Conservation (phyloP, 305 asterid species). For the Fraxinus baroniana region DNA sequence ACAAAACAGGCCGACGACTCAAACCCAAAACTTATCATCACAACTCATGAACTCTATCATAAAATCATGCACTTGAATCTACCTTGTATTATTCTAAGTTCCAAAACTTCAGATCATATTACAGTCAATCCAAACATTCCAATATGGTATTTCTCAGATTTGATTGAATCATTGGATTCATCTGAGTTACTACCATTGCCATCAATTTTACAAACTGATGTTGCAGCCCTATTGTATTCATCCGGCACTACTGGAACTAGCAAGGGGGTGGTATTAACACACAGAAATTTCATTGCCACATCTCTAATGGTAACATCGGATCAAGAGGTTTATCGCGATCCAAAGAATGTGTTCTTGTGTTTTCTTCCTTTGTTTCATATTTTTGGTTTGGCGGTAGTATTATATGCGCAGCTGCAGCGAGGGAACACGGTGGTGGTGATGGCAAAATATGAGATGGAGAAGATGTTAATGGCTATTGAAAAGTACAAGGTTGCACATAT, state of each 20-base stretch:
- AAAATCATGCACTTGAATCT: constrained; percentile 28
- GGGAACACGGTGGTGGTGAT: constrained; percentile 41
- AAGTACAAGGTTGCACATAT: constrained; percentile 29
- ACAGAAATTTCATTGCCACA: constrained; percentile 34
- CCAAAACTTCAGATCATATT: neutral
- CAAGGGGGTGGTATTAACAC: constrained; percentile 43
- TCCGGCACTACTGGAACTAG: constrained; percentile 41
- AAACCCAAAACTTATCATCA: constrained; percentile 36
- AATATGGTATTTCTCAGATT: constrained; percentile 13
- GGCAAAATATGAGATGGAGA: constrained; percentile 31
- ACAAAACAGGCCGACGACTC: constrained; percentile 35
- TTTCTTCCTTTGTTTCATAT: constrained; percentile 42
- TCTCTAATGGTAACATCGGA: constrained; percentile 30
- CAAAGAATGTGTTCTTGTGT: constrained; percentile 29
- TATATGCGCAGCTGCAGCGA: constrained; percentile 40
- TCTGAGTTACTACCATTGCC: neutral
- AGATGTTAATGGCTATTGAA: constrained; percentile 33
- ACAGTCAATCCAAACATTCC: neutral
- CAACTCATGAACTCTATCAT: constrained; percentile 28
- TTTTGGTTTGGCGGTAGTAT: constrained; percentile 22
- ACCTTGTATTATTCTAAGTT: constrained; percentile 28
- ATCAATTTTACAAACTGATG: constrained; percentile 26
- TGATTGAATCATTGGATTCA: constrained; percentile 9
- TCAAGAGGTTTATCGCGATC: constrained; percentile 24
- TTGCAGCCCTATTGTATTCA: constrained; percentile 43